Base-by-base conservation (phyloP, 2,329 filamentous ascomycete genomes). In the Arachnopeziza araneosa region DNA sequence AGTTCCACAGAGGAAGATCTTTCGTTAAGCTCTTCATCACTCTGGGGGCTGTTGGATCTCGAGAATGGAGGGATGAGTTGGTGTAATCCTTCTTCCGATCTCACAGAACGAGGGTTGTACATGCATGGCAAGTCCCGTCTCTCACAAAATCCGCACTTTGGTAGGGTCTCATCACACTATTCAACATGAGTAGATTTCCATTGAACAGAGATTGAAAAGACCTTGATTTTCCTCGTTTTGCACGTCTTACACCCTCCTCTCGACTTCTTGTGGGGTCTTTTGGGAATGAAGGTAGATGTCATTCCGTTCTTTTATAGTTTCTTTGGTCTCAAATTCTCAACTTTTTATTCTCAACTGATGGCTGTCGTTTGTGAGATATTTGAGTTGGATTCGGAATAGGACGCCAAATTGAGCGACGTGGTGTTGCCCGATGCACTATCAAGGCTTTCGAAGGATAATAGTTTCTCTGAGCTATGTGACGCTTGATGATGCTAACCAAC, bases 161-260 rank as follows among this genome's bases (percentile, higher is more conserved):
- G 70, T 36, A 65, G 66, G 6, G 54, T 54, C 58, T 71, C 70
- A 61, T 71, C 66, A 58, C 70, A 71, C 70, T 70, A 44, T 10
- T 10, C 30, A 2, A 5, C 30, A 23, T 55, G 21, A 60, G 66
- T 36, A 61, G 50, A 10, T 22, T 50, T 36, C 2, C 24, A 36
- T 3, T 44, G 24, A 19, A 26, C 21, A 50, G 12, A 30, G 36
- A 55, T 21, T 26, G 24, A 8, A 54, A 32, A 21, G 64, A 70
- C 70, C 63, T 72, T 72, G 56, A 72, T 66, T 63, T 69, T 70
- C 57, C 64, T 68, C 14, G 64, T 52, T 57, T 72, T 72, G 52
- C 69, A 71, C 6, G 67, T 68, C 26, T 59, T 58, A 56, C 70
- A 72, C 6, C 70, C 70, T 14, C 58, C 67, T 57, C 69, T 68